Conservation (phyloP, 768 basidiomycete species). For the Pluteus cervinus region DNA sequence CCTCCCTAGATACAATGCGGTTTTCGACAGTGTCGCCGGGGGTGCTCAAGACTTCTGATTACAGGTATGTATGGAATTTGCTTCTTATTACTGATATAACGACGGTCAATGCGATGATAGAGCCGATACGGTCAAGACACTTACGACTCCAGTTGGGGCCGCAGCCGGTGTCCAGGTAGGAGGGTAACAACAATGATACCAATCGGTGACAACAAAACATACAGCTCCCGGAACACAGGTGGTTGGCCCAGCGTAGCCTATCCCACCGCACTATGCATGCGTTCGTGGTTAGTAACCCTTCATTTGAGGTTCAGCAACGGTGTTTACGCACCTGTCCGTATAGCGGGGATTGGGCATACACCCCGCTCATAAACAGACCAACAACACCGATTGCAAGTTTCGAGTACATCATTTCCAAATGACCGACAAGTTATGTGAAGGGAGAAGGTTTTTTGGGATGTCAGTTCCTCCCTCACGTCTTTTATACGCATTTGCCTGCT, state of each 20-base stretch:
- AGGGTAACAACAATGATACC: conserved; percentile 46
- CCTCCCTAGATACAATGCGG: too few species aligned
- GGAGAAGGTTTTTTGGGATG: too few species aligned
- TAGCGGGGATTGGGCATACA: background rate
- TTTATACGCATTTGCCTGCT: too few species aligned
- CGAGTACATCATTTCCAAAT: too few species aligned
- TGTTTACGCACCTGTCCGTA: background rate
- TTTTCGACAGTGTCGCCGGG: conserved; percentile 44
- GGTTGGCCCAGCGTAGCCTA: conserved; percentile 28
- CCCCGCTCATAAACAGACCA: background rate
- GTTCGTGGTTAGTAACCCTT: background rate
- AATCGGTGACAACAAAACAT: conserved; percentile 25
- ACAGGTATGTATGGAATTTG: conserved; percentile 59
- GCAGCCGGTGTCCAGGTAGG: too few species aligned
- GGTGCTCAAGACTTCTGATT: conserved; percentile 37
- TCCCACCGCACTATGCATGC: conserved; percentile 23
- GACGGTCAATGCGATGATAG: too few species aligned
- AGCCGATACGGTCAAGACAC: too few species aligned
- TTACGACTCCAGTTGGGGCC: too few species aligned
- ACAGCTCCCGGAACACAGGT: conserved; percentile 26
- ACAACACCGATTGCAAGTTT: too few species aligned
- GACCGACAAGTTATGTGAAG: too few species aligned
- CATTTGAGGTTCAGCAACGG: background rate
- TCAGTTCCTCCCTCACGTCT: too few species aligned
- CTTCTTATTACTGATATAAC: too few species aligned